phyloP scores from a whole-genome alignment of 208 protist genomes.

The Porcisia hertigi region DNA sequence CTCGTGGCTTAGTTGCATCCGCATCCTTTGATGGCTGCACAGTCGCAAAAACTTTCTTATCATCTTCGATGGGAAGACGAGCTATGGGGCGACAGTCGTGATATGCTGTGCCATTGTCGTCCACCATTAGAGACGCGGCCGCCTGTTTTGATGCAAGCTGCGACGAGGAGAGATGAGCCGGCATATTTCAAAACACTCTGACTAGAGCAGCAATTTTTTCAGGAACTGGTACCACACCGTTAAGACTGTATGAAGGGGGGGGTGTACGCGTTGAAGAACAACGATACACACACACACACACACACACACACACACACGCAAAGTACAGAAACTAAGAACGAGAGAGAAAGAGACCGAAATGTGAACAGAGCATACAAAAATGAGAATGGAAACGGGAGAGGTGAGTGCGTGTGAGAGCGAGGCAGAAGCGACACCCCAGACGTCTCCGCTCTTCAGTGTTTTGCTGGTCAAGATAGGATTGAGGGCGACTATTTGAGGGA shows the following conservation, averaged over 20 bases:
- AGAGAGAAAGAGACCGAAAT: conserved; percentile 8
- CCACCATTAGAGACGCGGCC: conserved; percentile 12
- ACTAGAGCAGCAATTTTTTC: neutral
- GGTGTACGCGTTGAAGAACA: neutral
- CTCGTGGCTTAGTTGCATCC: neutral
- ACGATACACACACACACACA: too few relatives aligned
- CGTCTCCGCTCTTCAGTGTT: neutral
- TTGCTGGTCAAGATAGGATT: neutral
- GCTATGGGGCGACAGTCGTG: conserved; percentile 15
- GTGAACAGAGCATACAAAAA: neutral
- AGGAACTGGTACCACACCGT: neutral
- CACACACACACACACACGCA: neutral
- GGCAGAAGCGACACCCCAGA: neutral
- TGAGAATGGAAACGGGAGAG: conserved; percentile 7
- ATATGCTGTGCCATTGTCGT: conserved; percentile 14
- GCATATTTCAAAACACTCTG: conserved; percentile 6
- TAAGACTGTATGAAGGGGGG: neutral
- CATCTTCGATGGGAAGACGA: conserved; percentile 16
- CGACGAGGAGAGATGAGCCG: conserved; percentile 14
- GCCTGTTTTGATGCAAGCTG: conserved; percentile 19
- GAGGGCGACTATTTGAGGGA: neutral
- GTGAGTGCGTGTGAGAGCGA: conserved; percentile 4
- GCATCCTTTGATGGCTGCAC: neutral
- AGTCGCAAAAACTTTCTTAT: conserved; percentile 5
- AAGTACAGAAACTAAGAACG: neutral